Percentiles rank a stretch among this genome's conserved stretches.
These are phyloP conservation scores for Przewalskia tangutica DNA, from an alignment of 257 asterid species.

Conservation along the genomic window DNA sequence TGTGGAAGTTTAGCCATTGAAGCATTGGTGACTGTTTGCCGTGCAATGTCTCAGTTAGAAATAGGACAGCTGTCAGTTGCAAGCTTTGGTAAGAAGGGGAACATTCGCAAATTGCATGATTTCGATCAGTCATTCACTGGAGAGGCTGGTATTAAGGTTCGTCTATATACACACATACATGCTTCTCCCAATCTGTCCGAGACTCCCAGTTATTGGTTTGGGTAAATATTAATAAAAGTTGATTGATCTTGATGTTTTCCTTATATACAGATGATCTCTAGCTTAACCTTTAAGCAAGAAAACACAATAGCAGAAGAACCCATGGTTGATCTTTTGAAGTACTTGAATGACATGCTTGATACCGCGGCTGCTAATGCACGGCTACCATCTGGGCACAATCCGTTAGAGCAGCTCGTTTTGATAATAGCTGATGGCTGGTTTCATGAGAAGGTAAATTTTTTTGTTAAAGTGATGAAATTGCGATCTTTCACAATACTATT, in stretches of 20 bases:
- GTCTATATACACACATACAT: conserved; percentile 1
- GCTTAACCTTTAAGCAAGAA: conserved; percentile 84
- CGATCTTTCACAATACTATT: not conserved
- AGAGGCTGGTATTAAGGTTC: conserved; percentile 84
- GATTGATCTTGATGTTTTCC: not conserved
- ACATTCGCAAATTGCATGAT: conserved; percentile 62
- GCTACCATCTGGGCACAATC: conserved; percentile 74
- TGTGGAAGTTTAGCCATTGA: conserved; percentile 81
- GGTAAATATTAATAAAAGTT: not conserved
- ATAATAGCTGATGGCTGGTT: conserved; percentile 88
- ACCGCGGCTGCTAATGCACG: conserved; percentile 54
- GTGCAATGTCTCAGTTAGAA: conserved; percentile 95
- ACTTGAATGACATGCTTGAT: conserved; percentile 62
- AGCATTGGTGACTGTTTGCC: conserved; percentile 89
- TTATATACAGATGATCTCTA: conserved; percentile 61
- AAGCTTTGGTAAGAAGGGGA: conserved; percentile 93
- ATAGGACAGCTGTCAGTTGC: conserved; percentile 84
- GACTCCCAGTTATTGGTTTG: not conserved
- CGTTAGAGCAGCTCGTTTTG: conserved; percentile 91
- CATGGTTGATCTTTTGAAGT: conserved; percentile 71
- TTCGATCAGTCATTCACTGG: conserved; percentile 80
- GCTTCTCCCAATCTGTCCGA: not conserved
- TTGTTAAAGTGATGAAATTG: not conserved
- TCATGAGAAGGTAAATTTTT: conserved; percentile 59
- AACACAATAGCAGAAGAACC: conserved; percentile 72